Conservation (phyloP, 441 rosid species). For the Capsella rubella region DNA sequence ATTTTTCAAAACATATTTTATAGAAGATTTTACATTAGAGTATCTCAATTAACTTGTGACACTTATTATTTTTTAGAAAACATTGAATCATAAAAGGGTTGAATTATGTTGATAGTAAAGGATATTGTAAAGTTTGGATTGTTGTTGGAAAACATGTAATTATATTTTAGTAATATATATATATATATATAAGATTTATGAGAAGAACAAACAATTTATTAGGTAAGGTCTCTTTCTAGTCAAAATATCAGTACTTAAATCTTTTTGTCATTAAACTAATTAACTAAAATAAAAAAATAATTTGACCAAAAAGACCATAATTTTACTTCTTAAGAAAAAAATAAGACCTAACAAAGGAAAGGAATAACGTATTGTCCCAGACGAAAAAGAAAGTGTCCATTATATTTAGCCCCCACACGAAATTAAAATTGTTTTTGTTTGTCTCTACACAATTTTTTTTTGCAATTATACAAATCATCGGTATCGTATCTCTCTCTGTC, state of each 20-base stretch:
- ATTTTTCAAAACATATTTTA: background rate
- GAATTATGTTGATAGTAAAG: background rate
- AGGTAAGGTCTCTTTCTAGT: constrained; percentile 1
- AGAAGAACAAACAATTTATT: too few relatives aligned
- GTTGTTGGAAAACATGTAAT: background rate
- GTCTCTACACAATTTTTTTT: constrained; percentile 12
- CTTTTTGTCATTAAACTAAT: constrained; percentile 8
- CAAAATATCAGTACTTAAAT: background rate
- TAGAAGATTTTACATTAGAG: background rate
- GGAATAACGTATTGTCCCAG: too few relatives aligned
- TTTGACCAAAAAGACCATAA: too few relatives aligned
- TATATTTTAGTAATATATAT: too few relatives aligned
- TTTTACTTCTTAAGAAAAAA: too few relatives aligned
- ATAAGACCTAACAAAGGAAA: too few relatives aligned
- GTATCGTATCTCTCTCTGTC: too few relatives aligned
- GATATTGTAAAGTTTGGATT: background rate
- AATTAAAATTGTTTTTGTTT: constrained; percentile 18
- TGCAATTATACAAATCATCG: constrained; percentile 19
- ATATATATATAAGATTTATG: too few relatives aligned
- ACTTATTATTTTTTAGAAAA: background rate
- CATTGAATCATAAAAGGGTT: background rate
- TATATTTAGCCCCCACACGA: too few relatives aligned
- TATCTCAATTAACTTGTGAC: background rate
- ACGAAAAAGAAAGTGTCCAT: too few relatives aligned
- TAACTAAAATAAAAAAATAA: too few relatives aligned